These are phyloP conservation scores for Calonectria fujianensis DNA, from an alignment of 2,329 filamentous ascomycete species.

Conservation along the genomic window DNA sequence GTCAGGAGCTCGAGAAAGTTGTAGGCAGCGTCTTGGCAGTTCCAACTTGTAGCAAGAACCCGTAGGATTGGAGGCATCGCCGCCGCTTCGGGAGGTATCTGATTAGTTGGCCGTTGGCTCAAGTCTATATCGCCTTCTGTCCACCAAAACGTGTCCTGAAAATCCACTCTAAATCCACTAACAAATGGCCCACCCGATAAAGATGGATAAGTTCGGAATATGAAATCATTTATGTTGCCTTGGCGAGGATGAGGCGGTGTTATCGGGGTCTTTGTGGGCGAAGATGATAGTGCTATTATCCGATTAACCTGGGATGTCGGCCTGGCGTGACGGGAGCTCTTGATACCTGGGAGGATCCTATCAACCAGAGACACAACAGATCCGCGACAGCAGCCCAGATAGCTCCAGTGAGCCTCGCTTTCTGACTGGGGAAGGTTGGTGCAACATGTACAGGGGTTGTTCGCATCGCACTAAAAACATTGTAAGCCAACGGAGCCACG, in stretches of 20 bases:
- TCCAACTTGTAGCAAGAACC: conserved; percentile 72
- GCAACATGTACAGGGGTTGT: conserved; percentile 70
- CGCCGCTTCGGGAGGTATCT: conserved; percentile 54
- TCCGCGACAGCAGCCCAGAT: conserved; percentile 71
- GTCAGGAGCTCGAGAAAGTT: conserved; percentile 72
- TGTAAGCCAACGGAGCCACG: conserved; percentile 38
- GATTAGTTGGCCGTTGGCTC: conserved; percentile 48
- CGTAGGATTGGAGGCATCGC: conserved; percentile 70
- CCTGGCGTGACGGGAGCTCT: conserved; percentile 6
- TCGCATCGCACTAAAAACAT: conserved; percentile 69
- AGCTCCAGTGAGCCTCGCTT: conserved; percentile 68
- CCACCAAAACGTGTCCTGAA: conserved; percentile 76
- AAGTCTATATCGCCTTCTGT: conserved; percentile 67
- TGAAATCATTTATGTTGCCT: conserved; percentile 71
- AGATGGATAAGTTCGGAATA: conserved; percentile 68
- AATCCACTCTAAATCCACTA: conserved; percentile 69
- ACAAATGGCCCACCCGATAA: conserved; percentile 63
- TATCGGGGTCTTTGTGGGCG: conserved; percentile 69
- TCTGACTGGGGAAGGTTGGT: conserved; percentile 60
- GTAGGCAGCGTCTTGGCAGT: conserved; percentile 68
- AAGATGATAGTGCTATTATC: conserved; percentile 66
- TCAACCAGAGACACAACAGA: conserved; percentile 68
- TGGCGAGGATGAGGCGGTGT: conserved; percentile 70
- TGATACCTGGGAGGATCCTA: conserved; percentile 70
- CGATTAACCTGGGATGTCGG: conserved; percentile 39